A percentile compares a stretch with the other conserved stretches of the same genome.
Conservation (phyloP, 2,329 filamentous ascomycete species). For the Trichoderma sp. region DNA sequence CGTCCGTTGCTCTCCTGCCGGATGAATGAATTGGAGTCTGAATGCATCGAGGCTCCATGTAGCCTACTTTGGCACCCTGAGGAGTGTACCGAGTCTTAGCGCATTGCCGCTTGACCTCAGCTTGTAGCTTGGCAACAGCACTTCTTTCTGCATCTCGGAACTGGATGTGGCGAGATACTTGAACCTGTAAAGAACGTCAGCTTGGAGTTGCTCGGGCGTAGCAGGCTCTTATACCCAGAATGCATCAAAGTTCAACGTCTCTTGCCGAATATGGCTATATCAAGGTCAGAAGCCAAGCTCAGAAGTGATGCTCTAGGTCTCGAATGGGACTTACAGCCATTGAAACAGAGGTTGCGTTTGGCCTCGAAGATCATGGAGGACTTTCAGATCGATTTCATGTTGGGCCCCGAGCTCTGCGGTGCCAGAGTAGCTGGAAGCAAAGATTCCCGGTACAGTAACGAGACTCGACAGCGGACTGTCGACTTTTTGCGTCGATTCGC, state of each 20-base stretch:
- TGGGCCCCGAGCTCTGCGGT: conserved; percentile 43
- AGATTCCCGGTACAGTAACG: conserved; percentile 36
- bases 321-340: conserved; percentile 42
- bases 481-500: conserved; percentile 30
- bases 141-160: conserved; percentile 42
- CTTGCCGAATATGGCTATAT: conserved; percentile 44
- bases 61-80: conserved; percentile 44
- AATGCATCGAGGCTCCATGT: conserved; percentile 47
- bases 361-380: conserved; percentile 40
- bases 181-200: conserved; percentile 37
- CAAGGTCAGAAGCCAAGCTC: background rate
- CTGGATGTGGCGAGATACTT: conserved; percentile 40
- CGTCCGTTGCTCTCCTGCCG: conserved; percentile 31
- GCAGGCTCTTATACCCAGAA: conserved; percentile 41
- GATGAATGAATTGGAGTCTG: conserved; percentile 41
- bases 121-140: conserved; percentile 43
- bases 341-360: conserved; percentile 44
- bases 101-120: conserved; percentile 43
- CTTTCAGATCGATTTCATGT: conserved; percentile 42
- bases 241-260: conserved; percentile 48
- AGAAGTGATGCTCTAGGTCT: background rate
- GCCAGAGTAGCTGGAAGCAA: conserved; percentile 45
- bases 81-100: conserved; percentile 45
- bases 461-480: conserved; percentile 22
- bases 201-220: background rate